Base-by-base conservation (phyloP, 768 basidiomycete genomes). In the Dioszegia aurantiaca region DNA sequence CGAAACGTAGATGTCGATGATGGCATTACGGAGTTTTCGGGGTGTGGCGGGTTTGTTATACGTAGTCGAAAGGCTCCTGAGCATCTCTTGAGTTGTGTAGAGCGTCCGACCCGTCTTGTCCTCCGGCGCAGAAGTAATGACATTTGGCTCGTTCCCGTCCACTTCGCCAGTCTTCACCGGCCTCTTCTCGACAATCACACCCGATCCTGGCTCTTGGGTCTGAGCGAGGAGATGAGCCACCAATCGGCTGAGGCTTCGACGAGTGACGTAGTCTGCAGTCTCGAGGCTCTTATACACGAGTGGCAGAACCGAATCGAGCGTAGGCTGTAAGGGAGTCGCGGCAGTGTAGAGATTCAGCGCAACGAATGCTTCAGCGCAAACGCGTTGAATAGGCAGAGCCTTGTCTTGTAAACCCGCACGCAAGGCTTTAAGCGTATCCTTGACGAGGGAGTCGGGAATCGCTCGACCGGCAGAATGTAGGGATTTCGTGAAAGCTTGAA, bases 1-100 rank as follows among this genome's bases (percentile, higher is more conserved):
- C 0, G 88, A 84, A 4, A 85, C 82, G 68, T 97, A 95, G 65
- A 90, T 86, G 62, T 95, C 90, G 70, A 95, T 86, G 23, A 98
- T 83, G 6, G 90, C 91, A 31, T 90, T 86, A 21, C 88, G 84
- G 1, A 83, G 83, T 75, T 86, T 86, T 37, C 88, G 84, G 0
- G 87, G 81, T 0, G 83, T 68, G 36, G 83, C 80, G 1, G 83
- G 77, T 72, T 86, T 88, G 80, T 90, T 94, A 79, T 90, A 89
- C 27, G 87, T 86, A 0, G 77, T 75, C 0, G 91, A 90, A 3
- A 98, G 81, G 52, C 85, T 84, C n/a, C 72, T 73, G 10, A 97
- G 77, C 91, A 97, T 94, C 66, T 93, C 90, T 16, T 77, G 77
- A 0, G 86, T 83, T 0, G 83, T 82, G 55, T 90, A 79, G 36